Percentiles rank a stretch among this genome's conserved stretches.
Evolutionary conservation across 2,329 filamentous ascomycete species (phyloP).

Genomic region (Didymella exigua): DNA sequence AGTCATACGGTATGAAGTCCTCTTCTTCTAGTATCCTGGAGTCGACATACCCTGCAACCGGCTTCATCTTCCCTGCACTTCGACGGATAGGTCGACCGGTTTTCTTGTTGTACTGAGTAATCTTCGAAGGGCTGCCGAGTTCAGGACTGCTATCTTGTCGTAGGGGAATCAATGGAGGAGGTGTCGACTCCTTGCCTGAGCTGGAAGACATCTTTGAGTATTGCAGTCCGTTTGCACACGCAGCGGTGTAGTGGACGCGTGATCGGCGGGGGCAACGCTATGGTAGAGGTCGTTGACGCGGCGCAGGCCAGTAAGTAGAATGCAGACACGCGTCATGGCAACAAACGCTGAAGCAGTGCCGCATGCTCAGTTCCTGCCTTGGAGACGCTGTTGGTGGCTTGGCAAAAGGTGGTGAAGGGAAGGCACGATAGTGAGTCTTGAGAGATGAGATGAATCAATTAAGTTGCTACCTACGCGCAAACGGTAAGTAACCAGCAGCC

Average conservation of each 20-base stretch:
- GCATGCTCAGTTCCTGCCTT: slow-evolving; percentile 8
- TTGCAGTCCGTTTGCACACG: slow-evolving; percentile 6
- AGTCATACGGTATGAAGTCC: slow-evolving; percentile 35
- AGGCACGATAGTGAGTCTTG: neutral
- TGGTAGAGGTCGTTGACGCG: slow-evolving; percentile 4
- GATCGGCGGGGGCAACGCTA: slow-evolving; percentile 7
- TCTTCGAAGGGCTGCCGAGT: slow-evolving; percentile 35
- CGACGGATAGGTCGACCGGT: slow-evolving; percentile 54
- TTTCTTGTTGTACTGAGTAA: slow-evolving; percentile 45
- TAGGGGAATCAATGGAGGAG: neutral
- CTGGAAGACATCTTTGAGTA: slow-evolving; percentile 14
- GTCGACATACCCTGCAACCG: slow-evolving; percentile 49
- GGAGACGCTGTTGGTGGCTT: slow-evolving; percentile 6
- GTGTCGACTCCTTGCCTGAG: neutral
- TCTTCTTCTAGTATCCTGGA: slow-evolving; percentile 44
- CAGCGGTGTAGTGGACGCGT: slow-evolving; percentile 8
- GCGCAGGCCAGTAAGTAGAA: neutral
- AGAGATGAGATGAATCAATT: slow-evolving; percentile 8
- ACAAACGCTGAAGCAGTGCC: neutral
- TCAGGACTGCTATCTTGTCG: slow-evolving; percentile 32
- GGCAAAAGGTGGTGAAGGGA: slow-evolving; percentile 11
- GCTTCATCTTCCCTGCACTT: slow-evolving; percentile 45
- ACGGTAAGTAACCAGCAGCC: neutral
- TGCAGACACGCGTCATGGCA: neutral
- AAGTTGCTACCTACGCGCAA: slow-evolving; percentile 21